Base-by-base conservation (phyloP, 2,329 filamentous ascomycete species). In the Neofusicoccum parvum region DNA sequence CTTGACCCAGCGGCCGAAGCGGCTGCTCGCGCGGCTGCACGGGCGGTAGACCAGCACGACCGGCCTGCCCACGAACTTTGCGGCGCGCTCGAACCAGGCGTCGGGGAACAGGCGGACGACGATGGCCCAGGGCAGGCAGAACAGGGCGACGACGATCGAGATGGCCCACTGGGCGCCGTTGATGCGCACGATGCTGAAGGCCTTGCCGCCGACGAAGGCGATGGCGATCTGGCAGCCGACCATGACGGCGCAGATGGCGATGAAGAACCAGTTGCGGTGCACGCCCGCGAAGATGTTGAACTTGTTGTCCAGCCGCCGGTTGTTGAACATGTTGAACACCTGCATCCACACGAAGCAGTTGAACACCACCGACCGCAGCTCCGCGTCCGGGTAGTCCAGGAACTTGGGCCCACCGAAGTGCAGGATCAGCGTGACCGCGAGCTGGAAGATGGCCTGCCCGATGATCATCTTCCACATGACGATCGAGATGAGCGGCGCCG, bases 311-410 rank as follows among this genome's bases (percentile, higher is more conserved):
- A 98, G 84, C 15, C 94, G 92, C 66, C 94, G 92, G 80, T 96
- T 96, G 82, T 98, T 98, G 86, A 95, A 92, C 75, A 96, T 91
- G 79, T 98, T 98, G 83, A 98, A 98, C 71, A 98, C 96, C 73
- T 98, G 94, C 94, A 98, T 97, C 94, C 94, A 98, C 62, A 97
- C 94, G 75, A 98, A 98, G 0, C 92, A 94, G 82, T 98, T 98
- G 86, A 98, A 98, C 6, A 98, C 91, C 54, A 98, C 84, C 3
- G 92, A 96, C 64, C 88, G 83, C 66, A 96, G 83, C 12, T 78
- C 73, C 5, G 85, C 75, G 41, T 80, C 72, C 34, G 83, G 78
- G 70, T 89, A 87, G 12, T 81, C 81, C 15, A 92, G 82, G 15
- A 92, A 87, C 39, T 73, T 80, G 66, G 78, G 79, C 53, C 85